A percentile compares a stretch with the other conserved stretches of the same genome.
These are phyloP conservation scores for Kodamaea restingae DNA, from an alignment of 805 yeast genomes.

Conservation along the genomic window DNA sequence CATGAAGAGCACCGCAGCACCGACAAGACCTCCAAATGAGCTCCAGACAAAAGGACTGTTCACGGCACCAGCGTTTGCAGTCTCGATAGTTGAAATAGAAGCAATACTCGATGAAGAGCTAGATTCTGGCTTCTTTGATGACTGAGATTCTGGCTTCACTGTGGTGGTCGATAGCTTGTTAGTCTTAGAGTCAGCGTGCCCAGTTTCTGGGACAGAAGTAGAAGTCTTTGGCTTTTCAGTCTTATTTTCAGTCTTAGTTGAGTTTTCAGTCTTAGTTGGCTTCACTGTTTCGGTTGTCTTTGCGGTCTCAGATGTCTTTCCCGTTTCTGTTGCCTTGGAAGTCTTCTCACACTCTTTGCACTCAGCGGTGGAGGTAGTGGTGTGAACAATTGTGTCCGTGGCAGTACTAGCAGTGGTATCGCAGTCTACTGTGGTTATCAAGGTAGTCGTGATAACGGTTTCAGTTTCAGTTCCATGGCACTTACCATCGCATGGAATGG, in stretches of 20 bases:
- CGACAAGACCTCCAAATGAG: conserved; percentile 9
- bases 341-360: neutral
- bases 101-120: conserved; percentile 3
- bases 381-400: neutral
- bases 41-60: conserved; percentile 9
- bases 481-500: neutral
- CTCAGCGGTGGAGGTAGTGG: neutral
- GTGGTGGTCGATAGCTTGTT: neutral
- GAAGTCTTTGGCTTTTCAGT: too few species aligned
- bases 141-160: neutral
- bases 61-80: conserved; percentile 13
- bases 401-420: neutral
- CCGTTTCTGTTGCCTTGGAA: neutral
- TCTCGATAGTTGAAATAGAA: conserved; percentile 10
- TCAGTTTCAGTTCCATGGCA: neutral
- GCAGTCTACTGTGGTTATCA: neutral
- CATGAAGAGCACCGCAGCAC: conserved; percentile 9
- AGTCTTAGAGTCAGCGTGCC: neutral
- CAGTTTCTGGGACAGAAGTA: neutral
- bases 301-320: neutral
- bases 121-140: conserved; percentile 4
- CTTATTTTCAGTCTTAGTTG: too few species aligned
- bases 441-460: neutral
- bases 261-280: neutral
- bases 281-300: neutral